Percentiles rank a stretch among this genome's conserved stretches.
Evolutionary conservation across 495 filamentous ascomycete species (phyloP).

Genomic region (Diplogelasinospora grovesii): DNA sequence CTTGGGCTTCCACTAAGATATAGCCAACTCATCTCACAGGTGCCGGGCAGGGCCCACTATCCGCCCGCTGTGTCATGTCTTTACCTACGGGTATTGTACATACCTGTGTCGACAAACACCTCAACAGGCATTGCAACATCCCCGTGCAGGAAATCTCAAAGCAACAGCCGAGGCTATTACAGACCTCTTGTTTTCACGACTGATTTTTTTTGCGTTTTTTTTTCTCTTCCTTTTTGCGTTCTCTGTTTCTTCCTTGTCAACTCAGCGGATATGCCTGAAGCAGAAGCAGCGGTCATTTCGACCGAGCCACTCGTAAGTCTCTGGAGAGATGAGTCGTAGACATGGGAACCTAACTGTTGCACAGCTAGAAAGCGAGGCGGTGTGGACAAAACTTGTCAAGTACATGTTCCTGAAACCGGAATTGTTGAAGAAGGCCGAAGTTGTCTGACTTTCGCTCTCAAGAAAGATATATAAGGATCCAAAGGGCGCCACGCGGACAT

Average conservation of each 20-base stretch:
- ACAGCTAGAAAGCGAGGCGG: slow-evolving; percentile 51
- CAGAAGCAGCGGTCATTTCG: slow-evolving; percentile 17
- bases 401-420: too few species aligned
- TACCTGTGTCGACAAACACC: too few species aligned
- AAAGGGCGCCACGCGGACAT: slow-evolving; percentile 59
- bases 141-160: too few species aligned
- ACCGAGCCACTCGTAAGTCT: slow-evolving; percentile 28
- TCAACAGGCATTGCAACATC: too few species aligned
- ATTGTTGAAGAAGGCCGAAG: too few species aligned
- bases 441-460: too few species aligned
- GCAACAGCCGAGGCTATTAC: too few species aligned
- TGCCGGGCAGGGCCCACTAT: background rate
- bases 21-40: slow-evolving; percentile 7
- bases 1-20: slow-evolving; percentile 6
- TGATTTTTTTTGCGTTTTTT: too few species aligned
- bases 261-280: slow-evolving; percentile 7
- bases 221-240: too few species aligned
- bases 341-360: slow-evolving; percentile 1
- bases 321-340: background rate
- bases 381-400: slow-evolving; percentile 57
- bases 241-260: background rate
- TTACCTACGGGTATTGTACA: too few species aligned
- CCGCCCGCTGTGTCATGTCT: background rate
- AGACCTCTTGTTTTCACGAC: too few species aligned
- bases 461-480: slow-evolving; percentile 71